Evolutionary conservation across 2,329 filamentous ascomycete genomes (phyloP), one percentile per base, ranked within the genome.

Genomic region (Exophiala mesophila): DNA sequence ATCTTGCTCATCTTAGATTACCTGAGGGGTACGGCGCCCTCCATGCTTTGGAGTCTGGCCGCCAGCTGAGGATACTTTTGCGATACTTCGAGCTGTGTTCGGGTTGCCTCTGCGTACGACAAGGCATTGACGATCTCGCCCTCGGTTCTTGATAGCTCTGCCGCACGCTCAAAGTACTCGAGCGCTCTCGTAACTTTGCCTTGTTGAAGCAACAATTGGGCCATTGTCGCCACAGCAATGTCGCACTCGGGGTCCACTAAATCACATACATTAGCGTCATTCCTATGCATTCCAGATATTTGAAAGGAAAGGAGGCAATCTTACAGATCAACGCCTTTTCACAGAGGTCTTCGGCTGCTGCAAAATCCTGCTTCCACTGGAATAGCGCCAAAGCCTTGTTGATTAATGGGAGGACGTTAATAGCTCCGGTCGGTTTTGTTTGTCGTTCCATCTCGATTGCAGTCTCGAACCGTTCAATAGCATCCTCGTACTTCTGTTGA

Each of bases 401-500:
- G 70, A 98, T 97, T 37, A 98, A 74, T 10, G 92, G 92, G 52
- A 98, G 72, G 20, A 98, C 92, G 59, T 98, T 98, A 83, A 98
- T 97, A 49, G 88, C 85, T 16, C 47, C 50, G 66, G 92, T 83
- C 10, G 89, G 89, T 72, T 94, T 94, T 53, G 81, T 83, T 67
- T 87, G 82, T 74, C 92, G 94, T 77, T 98, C 92, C 83, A 97
- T 90, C 63, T 97, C 89, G 54, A 97, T 89, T n/a, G 92, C 92
- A 18, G 83, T 92, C 65, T 98, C 92, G 60, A 98, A 98, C 70
- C 96, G 95, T 71, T 95, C 86, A 52, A 98, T 88, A 18, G 92
- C 92, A 64, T 98, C 90, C 45, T 86, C 75, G 69, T 83, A 97
- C 68, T 96, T 95, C 67, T 88, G 83, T 73, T 97, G 92, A 72